Evolutionary conservation across 768 basidiomycete species (phyloP), one percentile per base, ranked within the genome.

Genomic region (Suillus lakei): DNA sequence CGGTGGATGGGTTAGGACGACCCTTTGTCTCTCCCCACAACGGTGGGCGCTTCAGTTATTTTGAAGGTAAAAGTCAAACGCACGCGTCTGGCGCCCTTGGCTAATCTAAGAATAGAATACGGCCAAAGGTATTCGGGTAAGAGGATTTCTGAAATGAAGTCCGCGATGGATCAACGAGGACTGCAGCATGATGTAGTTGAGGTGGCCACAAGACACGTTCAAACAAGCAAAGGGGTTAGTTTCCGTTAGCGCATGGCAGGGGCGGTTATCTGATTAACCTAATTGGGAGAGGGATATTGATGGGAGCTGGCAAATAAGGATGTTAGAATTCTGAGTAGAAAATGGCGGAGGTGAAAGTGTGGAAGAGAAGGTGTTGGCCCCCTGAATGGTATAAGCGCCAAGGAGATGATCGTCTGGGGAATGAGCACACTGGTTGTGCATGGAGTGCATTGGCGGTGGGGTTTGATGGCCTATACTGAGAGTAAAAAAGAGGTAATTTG

Each of bases 391-490:
- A 13, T 30, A 36, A 26, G 55, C 55, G 36, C 55, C n/a, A 23
- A 56, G 36, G 55, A 38, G 23, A 34, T 34, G 54, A 56, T 56
- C 54, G 16, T 58, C 55, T 58, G 36, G 30, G 53, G 53, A 54
- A 54, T 32, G 30, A 32, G 36, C 34, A 38, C 55, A 58, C 38
- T 58, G 55, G n/a, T n/a, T 23, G 23, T 26, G 55, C 55, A 18
- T 58, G 23, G 36, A 58, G 55, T 58, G 55, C 36, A 9, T 58
- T 58, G 55, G 55, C 55, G 55, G 55, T 58, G 55, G 55, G 55
- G 54, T 36, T 13, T 15, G 53, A 53, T 53, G 5, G 13, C 13
- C 23, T 15, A 39, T 13, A 21, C n/a, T 44, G 4, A 4, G 21
- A 23, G 54, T 36, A 55, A 55, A n/a, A 36, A 34, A 55, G n/a